phyloP scores from a whole-genome alignment of 768 basidiomycete genomes.

The Boletus rubroflammeus region DNA sequence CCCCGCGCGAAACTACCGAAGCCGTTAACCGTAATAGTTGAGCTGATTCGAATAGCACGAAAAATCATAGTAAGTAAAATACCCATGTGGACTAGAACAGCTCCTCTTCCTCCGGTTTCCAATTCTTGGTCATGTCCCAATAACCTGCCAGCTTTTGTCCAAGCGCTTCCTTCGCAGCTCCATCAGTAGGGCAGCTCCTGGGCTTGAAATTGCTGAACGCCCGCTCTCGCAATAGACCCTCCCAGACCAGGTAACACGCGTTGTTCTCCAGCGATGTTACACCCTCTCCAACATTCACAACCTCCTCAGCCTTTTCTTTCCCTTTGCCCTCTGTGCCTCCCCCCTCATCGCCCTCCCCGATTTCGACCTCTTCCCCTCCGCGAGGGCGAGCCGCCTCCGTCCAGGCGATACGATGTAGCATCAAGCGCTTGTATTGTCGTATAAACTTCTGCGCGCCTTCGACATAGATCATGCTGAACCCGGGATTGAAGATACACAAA shows the following conservation, averaged over 20 bases:
- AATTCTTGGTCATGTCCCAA: conserved; percentile 95
- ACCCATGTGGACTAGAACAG: conserved; percentile 41
- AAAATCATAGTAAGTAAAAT: not conserved
- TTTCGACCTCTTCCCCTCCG: conserved; percentile 66
- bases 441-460: conserved; percentile 88
- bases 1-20: not conserved
- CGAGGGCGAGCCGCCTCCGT: conserved; percentile 84
- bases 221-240: conserved; percentile 81
- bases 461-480: conserved; percentile 88
- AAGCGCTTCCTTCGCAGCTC: conserved; percentile 78
- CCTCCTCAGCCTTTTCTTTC: conserved; percentile 34
- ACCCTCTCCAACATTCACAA: conserved; percentile 7
- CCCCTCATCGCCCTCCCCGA: conserved; percentile 50
- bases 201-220: conserved; percentile 78
- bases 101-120: conserved; percentile 80
- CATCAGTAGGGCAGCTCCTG: conserved; percentile 79
- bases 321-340: conserved; percentile 31
- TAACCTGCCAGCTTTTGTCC: conserved; percentile 83
- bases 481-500: conserved; percentile 84
- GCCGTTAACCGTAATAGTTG: not conserved
- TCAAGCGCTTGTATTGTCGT: conserved; percentile 81
- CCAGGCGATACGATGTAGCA: conserved; percentile 89
- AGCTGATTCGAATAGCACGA: not conserved
- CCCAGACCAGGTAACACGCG: conserved; percentile 89
- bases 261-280: conserved; percentile 72